Evolutionary conservation across 2,329 filamentous ascomycete species (phyloP), one percentile per base, ranked within the genome.

Genomic region (Botrytis hyacinthi): DNA sequence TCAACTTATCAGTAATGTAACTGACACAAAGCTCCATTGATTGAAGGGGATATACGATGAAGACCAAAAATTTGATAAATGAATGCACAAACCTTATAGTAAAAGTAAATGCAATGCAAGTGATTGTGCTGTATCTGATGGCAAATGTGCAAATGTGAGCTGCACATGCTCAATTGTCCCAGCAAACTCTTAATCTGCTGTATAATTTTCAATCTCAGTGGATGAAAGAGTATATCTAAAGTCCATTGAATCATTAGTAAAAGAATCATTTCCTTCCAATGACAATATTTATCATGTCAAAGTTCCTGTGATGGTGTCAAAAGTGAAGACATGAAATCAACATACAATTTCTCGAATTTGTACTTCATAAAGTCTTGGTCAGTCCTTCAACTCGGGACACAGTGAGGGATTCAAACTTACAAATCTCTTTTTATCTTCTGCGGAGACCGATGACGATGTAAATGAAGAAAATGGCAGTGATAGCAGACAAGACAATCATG

Each of bases 61-160:
- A 22, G 65, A 68, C 12, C 14, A 1, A 22, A 4, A 2, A 57
- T 20, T 22, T 14, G 26, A 42, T 57, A 4, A 44, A 32, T 42
- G n/a, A 22, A 57, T 32, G 8, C 6, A 69, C 66, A 29, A 26
- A 57, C 48, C 54, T 57, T 69, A 18, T 57, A 57, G 10, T 57
- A 4, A 68, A 44, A 68, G 70, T 40, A 60, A 60, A 48, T 37
- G 51, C 48, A 72, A 40, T 40, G 40, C 62, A 72, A 68, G 70
- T 48, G 70, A 59, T 59, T 67, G 69, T 48, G 22, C 35, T 1
- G 42, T 26, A 29, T 29, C 7, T 63, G 26, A 65, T 57, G 26
- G 29, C 5, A 26, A 12, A 32, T 29, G 26, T 42, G 29, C 5
- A 26, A 12, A 32, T 29, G 26, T 42, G 46, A 66, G 20, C 6